Base-by-base conservation (phyloP, 768 basidiomycete genomes). In the Hypholoma fasciculare region DNA sequence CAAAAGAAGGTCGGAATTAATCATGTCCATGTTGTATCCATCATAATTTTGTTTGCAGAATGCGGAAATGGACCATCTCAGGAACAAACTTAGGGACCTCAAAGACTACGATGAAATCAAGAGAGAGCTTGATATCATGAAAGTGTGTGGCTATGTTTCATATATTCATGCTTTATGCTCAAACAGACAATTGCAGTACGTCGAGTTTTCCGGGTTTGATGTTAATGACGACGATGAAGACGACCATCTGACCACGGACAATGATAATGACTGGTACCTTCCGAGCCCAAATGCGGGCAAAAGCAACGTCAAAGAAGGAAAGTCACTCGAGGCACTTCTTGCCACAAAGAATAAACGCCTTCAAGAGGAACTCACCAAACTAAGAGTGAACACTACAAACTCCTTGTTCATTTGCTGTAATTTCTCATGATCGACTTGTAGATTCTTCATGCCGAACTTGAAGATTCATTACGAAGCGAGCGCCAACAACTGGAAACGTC, bases 51-150 rank as follows among this genome's bases (percentile, higher is more conserved):
- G 1, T 30, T 12, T 52, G 0, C 56, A 92, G 85, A 73, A 69
- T 3, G 69, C 70, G 2, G 95, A 97, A 72, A 76, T 89, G 4
- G 88, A 89, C 14, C 80, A 80, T 49, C 77, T 96, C 2, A 87
- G 82, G 68, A 73, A 76, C 36, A 87, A 86, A 62, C 74, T 98
- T 38, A 86, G 84, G 65, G 84, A 84, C 62, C 92, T 89, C 60
- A 71, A 71, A 14, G 94, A 99, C 71, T 98, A 99, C 66, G 96
- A 98, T 66, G 96, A 98, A 75, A 87, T 98, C 68, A 98, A 98
- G 76, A 88, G 97, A 26, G 97, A 99, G 71, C 81, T 99, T 27
- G 95, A 95, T 68, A 98, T 99, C 62, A 92, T 98, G 93, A 98
- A 99, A 86, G 97, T 92, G 49, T 17, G 2, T 26, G n/a, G 34